Conservation (phyloP, 192 early-diverging fungal species). For the Backusella macrospora region DNA sequence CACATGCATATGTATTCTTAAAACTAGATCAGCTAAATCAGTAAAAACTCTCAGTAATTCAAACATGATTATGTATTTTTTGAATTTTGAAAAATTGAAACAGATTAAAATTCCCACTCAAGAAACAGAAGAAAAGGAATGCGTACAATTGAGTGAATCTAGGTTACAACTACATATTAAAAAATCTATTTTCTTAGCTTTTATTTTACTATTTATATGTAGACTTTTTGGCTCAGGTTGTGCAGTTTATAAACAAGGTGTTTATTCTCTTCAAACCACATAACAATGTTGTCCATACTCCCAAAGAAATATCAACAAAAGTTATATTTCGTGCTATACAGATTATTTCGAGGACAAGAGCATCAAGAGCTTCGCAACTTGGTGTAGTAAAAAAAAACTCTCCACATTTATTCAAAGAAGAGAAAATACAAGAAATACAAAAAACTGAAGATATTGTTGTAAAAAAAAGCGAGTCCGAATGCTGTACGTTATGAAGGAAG, state of each 20-base stretch:
- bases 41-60: too few relatives aligned
- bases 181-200: conserved; percentile 13
- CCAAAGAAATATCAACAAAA: conserved; percentile 16
- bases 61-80: too few relatives aligned
- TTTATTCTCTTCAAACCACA: conserved; percentile 9
- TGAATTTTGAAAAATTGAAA: too few relatives aligned
- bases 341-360: conserved; percentile 13
- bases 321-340: conserved; percentile 7
- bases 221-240: conserved; percentile 18
- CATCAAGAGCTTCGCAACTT: conserved; percentile 13
- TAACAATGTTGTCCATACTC: conserved; percentile 1
- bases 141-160: conserved; percentile 11
- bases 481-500: conserved; percentile 16
- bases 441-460: not conserved
- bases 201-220: conserved; percentile 10
- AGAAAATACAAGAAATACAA: conserved; percentile 1
- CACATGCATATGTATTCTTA: too few relatives aligned
- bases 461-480: conserved; percentile 4
- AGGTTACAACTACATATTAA: conserved; percentile 14
- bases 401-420: conserved; percentile 6
- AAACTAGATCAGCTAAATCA: too few relatives aligned
- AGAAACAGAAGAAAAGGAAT: conserved; percentile 3
- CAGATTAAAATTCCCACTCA: conserved; percentile 4
- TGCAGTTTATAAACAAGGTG: conserved; percentile 18
- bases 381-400: conserved; percentile 16